phyloP scores from a whole-genome alignment of 2,329 filamentous ascomycete species.

The Xylaria sp. region DNA sequence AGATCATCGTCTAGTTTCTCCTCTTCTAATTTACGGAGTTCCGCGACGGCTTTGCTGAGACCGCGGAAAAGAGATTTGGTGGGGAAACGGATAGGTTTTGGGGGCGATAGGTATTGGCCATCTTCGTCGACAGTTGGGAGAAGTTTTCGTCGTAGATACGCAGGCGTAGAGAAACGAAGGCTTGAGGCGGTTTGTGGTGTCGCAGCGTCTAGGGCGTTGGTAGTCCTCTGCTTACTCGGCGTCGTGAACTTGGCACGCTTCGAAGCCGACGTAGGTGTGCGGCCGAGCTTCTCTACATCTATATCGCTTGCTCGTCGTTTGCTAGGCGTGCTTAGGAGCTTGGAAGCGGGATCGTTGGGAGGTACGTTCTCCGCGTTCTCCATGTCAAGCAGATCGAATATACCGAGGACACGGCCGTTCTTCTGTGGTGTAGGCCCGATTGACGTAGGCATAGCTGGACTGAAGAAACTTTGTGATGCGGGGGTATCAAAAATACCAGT shows the following conservation, averaged over 20 bases:
- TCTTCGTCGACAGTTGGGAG: conserved; percentile 54
- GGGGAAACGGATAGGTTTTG: conserved; percentile 48
- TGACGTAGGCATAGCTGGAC: conserved; percentile 51
- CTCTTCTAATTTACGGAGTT: conserved; percentile 64
- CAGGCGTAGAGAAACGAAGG: conserved; percentile 61
- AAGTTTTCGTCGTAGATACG: conserved; percentile 56
- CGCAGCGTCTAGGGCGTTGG: conserved; percentile 34
- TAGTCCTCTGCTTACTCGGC: conserved; percentile 49
- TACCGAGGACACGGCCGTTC: conserved; percentile 68
- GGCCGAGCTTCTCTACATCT: conserved; percentile 36
- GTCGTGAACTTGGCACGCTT: conserved; percentile 62
- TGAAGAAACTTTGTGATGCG: conserved; percentile 55
- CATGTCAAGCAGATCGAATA: conserved; percentile 63
- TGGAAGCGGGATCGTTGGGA: conserved; percentile 37
- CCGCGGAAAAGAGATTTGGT: conserved; percentile 61
- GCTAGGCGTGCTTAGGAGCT: conserved; percentile 42
- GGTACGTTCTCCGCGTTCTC: conserved; percentile 47
- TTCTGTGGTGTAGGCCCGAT: conserved; percentile 76
- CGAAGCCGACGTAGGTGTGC: conserved; percentile 50
- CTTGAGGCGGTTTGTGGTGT: conserved; percentile 51
- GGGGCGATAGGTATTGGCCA: conserved; percentile 43
- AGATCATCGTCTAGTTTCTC: conserved; percentile 66
- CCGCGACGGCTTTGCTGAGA: conserved; percentile 68
- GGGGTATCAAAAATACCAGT: conserved; percentile 48
- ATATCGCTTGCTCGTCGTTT: conserved; percentile 33